These are phyloP conservation scores for Luffa acutangula DNA, from an alignment of 306 rosid species.

Conservation along the genomic window DNA sequence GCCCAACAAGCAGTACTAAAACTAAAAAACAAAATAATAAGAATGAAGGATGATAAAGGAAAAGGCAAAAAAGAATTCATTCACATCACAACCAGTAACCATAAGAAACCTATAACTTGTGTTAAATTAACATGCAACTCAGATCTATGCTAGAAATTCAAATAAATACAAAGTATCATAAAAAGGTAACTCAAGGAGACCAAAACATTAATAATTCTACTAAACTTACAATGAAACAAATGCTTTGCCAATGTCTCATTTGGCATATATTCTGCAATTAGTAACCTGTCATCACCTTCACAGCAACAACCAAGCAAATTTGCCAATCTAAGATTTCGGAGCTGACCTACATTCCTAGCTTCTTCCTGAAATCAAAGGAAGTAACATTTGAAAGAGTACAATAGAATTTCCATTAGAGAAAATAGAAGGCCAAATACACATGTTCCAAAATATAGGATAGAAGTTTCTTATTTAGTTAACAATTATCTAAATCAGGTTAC, in stretches of 20 bases:
- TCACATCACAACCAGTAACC: background rate
- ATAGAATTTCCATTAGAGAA: background rate
- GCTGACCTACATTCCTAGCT: conserved; percentile 87
- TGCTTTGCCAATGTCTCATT: conserved; percentile 92
- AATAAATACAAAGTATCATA: background rate
- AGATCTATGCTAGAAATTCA: background rate
- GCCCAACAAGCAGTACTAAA: background rate
- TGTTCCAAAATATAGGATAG: background rate
- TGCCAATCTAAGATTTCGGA: conserved; percentile 66
- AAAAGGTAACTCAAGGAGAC: background rate
- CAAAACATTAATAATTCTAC: background rate
- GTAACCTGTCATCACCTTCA: conserved; percentile 89
- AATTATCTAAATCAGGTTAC: background rate
- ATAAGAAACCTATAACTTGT: background rate
- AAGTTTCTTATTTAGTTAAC: background rate
- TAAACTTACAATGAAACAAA: conserved; percentile 83
- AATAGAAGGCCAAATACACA: background rate
- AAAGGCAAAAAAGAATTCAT: background rate
- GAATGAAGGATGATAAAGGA: background rate
- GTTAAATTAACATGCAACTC: background rate
- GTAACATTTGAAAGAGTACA: background rate
- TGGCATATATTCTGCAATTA: conserved; percentile 83
- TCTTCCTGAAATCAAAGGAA: conserved; percentile 51
- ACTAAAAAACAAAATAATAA: background rate
- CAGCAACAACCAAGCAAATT: conserved; percentile 92